These are phyloP conservation scores for Thalia dealbata DNA, from an alignment of 176 grass and related monocot species.

Conservation along the genomic window DNA sequence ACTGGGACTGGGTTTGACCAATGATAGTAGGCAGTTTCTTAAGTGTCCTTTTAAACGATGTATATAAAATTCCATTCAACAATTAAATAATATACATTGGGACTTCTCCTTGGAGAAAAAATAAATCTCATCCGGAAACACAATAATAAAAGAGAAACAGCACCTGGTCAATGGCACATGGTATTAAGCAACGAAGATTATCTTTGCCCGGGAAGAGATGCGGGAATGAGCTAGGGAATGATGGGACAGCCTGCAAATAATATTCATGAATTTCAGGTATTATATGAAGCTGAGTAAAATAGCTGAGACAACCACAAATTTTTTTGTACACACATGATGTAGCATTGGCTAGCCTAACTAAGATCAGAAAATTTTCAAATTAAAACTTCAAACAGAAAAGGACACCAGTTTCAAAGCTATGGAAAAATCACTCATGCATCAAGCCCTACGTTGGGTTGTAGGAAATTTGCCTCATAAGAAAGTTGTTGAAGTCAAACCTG, in stretches of 20 bases:
- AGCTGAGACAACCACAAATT: background rate
- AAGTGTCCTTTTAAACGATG: background rate
- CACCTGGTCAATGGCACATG: conserved; percentile 98
- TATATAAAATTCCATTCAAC: background rate
- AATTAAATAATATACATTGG: background rate
- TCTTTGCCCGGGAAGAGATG: conserved; percentile 66
- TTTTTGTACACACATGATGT: background rate
- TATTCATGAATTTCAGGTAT: background rate
- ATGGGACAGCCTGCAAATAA: conserved; percentile 64
- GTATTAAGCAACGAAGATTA: conserved; percentile 79
- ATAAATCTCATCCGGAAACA: background rate
- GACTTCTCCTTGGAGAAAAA: background rate
- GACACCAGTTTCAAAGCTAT: background rate
- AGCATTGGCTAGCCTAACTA: background rate
- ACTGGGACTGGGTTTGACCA: background rate
- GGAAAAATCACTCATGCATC: background rate
- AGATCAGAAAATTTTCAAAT: background rate
- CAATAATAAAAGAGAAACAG: background rate
- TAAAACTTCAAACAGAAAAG: background rate
- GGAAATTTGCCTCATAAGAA: conserved; percentile 3
- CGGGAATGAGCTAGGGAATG: conserved; percentile 93
- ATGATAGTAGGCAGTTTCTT: background rate
- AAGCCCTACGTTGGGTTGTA: background rate
- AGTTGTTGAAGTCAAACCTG: conserved; percentile 26
- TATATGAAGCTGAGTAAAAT: background rate